Evolutionary conservation across 1,139 yeast species (phyloP), one percentile per base, ranked within the genome.

Genomic region (Candida buenavistaensis): DNA sequence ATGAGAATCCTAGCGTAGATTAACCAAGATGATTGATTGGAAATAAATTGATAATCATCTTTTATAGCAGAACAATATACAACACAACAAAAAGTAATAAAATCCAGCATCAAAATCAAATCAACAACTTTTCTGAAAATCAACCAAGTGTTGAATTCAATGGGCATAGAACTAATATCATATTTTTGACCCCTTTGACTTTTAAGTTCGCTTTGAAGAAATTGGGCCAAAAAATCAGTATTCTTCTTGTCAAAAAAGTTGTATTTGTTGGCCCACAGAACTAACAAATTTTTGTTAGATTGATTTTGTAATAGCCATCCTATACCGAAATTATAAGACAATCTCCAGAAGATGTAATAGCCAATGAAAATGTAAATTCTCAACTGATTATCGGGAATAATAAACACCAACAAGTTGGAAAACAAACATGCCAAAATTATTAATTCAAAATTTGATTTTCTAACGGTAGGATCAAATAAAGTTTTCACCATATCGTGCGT

Each of bases 401-500:
- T 53, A 49, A 76, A 83, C 7, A 82, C 63, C 17, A 66, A 55
- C 21, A 75, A 65, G 50, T 83, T 84, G 5, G 74, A 58, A 3
- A 67, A 45, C 33, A 87, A 62, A 2, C 78, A 58, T 5, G 64
- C 40, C 23, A 84, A 74, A 39, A 86, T 85, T 23, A 74, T 47
- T 14, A 75, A 46, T 52, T 87, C 96, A 33, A 82, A 73, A 38
- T 76, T 60, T 1, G 92, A 81, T 55, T 87, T 88, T 34, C 76
- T 71, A 34, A 85, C 61, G 2, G 81, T 70, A 2, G 95, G 95
- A 59, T 86, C 94, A 49, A 87, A 80, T 34, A 87, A 64, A 1
- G 94, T 82, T 46, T 88, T 72, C 22, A 87, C 85, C 95, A 87
- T 86, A 54, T 87, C 96, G 51, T 82, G 85, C 16, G 96, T 87